These are phyloP conservation scores for Salix arbutifolia DNA, from an alignment of 345 rosid genomes.

Conservation along the genomic window DNA sequence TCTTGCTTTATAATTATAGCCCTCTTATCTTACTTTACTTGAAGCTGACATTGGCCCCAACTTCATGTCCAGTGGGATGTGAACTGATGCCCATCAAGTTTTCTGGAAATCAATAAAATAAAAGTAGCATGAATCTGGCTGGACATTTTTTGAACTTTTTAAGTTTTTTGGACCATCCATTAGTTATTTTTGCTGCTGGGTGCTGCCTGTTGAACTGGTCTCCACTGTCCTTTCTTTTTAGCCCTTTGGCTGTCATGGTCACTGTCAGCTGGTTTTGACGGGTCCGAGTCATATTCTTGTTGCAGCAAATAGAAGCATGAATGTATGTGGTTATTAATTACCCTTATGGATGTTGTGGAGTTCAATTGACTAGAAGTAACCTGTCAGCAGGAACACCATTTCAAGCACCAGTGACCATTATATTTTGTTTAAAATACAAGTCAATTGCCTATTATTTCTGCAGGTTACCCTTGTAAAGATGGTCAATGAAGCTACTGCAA, in stretches of 20 bases:
- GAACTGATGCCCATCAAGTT: neutral
- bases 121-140: no score
- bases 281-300: neutral
- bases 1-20: neutral
- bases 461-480: constrained; percentile 61
- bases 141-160: no score
- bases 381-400: neutral
- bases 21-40: neutral
- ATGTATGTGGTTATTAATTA: neutral
- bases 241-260: neutral
- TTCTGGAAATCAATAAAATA: neutral
- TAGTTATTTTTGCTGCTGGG: no score
- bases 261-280: neutral
- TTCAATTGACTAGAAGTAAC: neutral
- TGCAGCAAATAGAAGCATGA: neutral
- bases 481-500: constrained; percentile 71
- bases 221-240: no score
- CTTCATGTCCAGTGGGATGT: neutral
- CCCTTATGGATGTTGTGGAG: neutral
- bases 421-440: no score
- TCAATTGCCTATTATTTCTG: neutral
- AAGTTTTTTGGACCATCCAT: no score
- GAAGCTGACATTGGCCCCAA: neutral
- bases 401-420: no score
- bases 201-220: neutral